phyloP scores from a whole-genome alignment of 2,329 filamentous ascomycete species.

The Aureobasidium sp. region DNA sequence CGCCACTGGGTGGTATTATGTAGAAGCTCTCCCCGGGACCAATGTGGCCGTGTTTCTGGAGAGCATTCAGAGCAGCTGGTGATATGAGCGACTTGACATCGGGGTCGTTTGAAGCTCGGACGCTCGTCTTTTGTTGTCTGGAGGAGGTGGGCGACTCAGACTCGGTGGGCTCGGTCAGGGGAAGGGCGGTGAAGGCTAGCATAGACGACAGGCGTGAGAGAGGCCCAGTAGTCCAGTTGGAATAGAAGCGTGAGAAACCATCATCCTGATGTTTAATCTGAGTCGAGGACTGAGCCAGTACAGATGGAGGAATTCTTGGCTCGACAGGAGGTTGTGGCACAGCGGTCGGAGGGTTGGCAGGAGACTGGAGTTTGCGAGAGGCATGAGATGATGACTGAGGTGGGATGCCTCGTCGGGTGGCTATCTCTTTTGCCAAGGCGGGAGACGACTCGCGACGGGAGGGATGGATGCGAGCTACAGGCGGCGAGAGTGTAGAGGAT shows the following conservation, averaged over 20 bases:
- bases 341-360: not conserved
- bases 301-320: conserved; percentile 26
- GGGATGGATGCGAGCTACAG: conserved; percentile 7
- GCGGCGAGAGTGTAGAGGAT: not conserved
- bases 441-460: conserved; percentile 29
- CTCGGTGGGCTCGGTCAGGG: conserved; percentile 44
- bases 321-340: not conserved
- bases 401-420: conserved; percentile 31
- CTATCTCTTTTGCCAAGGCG: conserved; percentile 33
- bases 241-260: conserved; percentile 86
- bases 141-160: conserved; percentile 25
- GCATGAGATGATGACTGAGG: conserved; percentile 21
- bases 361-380: not conserved
- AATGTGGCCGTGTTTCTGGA: conserved; percentile 46
- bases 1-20: conserved; percentile 84
- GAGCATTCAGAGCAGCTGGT: conserved; percentile 71
- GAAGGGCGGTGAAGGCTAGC: conserved; percentile 85
- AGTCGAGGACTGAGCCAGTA: conserved; percentile 17
- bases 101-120: conserved; percentile 39
- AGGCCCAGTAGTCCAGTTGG: conserved; percentile 70
- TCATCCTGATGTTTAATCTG: conserved; percentile 39
- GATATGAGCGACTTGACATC: conserved; percentile 82
- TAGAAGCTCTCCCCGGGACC: conserved; percentile 72
- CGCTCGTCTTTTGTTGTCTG: conserved; percentile 24
- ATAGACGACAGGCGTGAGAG: conserved; percentile 86